Base-by-base conservation (phyloP, 495 filamentous ascomycete genomes). In the Podospora fimiseda region DNA sequence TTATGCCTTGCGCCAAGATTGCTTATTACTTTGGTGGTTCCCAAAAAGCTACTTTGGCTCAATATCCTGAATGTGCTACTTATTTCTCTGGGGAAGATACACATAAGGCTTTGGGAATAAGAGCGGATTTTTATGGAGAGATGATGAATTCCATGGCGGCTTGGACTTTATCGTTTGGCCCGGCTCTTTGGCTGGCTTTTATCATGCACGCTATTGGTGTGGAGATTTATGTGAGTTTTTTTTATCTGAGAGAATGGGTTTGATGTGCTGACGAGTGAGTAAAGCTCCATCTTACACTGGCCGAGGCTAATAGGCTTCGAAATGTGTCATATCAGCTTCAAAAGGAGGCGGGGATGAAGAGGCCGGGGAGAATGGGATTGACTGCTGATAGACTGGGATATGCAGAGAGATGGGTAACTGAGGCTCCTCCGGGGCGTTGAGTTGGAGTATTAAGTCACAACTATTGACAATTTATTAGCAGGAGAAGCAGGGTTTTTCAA, bases 261-360 rank as follows among this genome's bases (percentile, higher is more conserved):
- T 3, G 2, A 36, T 5, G 6, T 22, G 7, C 15, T 8, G 11
- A 3, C 19, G 8, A 37, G 20, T 19, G 4, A 33, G 47, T 52
- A 46, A 53, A 75, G 67, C 57, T 82, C 7, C 59, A 55, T 20
- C 57, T 79, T 8, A 83, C 80, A 2, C 74, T 79, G 7, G 57
- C 57, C 0, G 77, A 83, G 58, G 58, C 56, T 14, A 67, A 77
- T 46, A 61, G 78, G 6, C 55, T 82, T 27, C 62, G 77, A 15
- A 60, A 67, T 19, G 65, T 79, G 1, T 74, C 67, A 8, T 81
- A 80, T 50, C 66, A 78, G 48, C 60, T 70, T 40, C 79, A 82
- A 58, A 38, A 80, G 19, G 74, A 76, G 56, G 66, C 67, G 0
- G 79, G 79, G 0, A 69, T 74, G 57, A 61, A 62, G 15, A 61